Conservation (phyloP, 225 moss, liverwort and hornwort species). For the Physcomitrellopsis africana region DNA sequence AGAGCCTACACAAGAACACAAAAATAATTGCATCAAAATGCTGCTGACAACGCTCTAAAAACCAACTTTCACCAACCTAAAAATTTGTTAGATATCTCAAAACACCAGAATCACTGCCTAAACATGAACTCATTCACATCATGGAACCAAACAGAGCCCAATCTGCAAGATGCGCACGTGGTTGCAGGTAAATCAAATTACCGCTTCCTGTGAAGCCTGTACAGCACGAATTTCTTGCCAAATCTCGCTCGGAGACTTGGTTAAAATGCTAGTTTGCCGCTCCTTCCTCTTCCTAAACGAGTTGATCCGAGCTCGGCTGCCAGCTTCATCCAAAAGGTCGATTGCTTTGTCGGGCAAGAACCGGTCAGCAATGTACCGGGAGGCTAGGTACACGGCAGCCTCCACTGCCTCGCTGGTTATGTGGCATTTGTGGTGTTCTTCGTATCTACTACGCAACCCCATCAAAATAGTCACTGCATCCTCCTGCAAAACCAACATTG, state of each 20-base stretch:
- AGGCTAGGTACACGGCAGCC: constrained; percentile 83
- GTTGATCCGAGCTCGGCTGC: constrained; percentile 90
- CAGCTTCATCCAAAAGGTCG: constrained; percentile 96
- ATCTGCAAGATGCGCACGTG: not conserved
- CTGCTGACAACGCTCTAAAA: not conserved
- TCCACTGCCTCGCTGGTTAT: constrained; percentile 93
- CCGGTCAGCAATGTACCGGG: constrained; percentile 90
- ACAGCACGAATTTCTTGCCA: constrained; percentile 96
- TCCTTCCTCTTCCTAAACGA: constrained; percentile 79
- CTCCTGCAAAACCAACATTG: constrained; percentile 58
- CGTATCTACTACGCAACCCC: constrained; percentile 88
- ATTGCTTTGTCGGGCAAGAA: constrained; percentile 98
- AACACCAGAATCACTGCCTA: not conserved
- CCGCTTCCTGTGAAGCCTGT: constrained; percentile 88
- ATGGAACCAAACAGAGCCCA: not conserved
- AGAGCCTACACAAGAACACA: constrained; percentile 41
- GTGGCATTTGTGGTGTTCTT: constrained; percentile 90
- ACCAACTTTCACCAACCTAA: not conserved
- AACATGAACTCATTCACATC: not conserved
- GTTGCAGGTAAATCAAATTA: constrained; percentile 30
- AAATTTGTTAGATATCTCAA: not conserved
- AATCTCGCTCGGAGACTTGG: constrained; percentile 76
- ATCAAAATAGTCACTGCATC: constrained; percentile 83
- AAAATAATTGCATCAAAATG: not conserved
- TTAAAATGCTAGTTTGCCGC: constrained; percentile 80